Base-by-base conservation (phyloP, 164 flowering plant genomes). In the Warburgia ugandensis region DNA sequence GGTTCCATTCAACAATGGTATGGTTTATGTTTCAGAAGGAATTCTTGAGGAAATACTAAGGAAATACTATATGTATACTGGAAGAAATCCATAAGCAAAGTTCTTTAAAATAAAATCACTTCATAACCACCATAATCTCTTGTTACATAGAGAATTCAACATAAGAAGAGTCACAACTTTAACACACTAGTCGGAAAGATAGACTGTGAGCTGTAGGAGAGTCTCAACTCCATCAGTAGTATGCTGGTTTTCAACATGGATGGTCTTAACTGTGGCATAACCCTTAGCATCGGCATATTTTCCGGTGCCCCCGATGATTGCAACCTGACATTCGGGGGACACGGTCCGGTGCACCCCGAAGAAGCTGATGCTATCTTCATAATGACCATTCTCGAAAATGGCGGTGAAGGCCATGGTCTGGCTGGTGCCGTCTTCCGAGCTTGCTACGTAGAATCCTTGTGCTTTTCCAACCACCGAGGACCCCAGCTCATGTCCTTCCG, bases 261-360 rank as follows among this genome's bases (percentile, higher is more conserved):
- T 37, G 1, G 80, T 74, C 77, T 74, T 75, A 4, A 79, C 67
- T 0, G 53, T 61, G 1, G 86, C 83, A 38, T 54, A 72, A 0
- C 91, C 91, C 64, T 71, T 76, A 5, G 88, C 87, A 53, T 77
- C 74, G 19, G 69, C 63, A 48, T 74, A 83, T 73, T 78, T 82
- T 5, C 94, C 88, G 0, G 88, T 87, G 12, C 96, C 96, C n/a
- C 91, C 96, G 78, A 80, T 83, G 42, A 84, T 56, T 0, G 83
- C 78, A 1, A 79, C 62, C 26, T 73, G 79, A 20, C 80, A 81
- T 36, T 78, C 83, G 0, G 82, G 68, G 3, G 68, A 75, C 1
- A 61, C 83, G 0, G 68, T 66, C 29, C 71, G 47, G 45, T 72
- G 80, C 1, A 80, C 73, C 0, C 94, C 84, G 10, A 82, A 79